Percentiles rank a stretch among this genome's conserved stretches.
Conservation (phyloP, 345 rosid genomes). For the Cardiospermum halicacabum region DNA sequence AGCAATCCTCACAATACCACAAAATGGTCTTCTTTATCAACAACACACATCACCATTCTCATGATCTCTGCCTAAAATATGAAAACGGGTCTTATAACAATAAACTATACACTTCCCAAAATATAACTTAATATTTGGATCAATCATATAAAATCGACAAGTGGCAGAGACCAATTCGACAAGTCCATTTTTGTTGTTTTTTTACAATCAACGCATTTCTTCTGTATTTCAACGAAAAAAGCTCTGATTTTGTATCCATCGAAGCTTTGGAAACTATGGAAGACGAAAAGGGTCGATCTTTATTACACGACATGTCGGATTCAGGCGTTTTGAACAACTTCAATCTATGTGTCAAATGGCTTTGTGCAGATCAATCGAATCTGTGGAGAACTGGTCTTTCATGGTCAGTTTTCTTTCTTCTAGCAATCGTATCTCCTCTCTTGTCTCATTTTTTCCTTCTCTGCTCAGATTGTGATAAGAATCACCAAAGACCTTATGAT, state of each 20-base stretch:
- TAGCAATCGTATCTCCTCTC: slow-evolving; percentile 54
- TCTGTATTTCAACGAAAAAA: too few relatives aligned
- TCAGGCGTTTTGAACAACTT: slow-evolving; percentile 32
- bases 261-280: slow-evolving; percentile 32
- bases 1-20: not conserved
- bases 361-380: slow-evolving; percentile 58
- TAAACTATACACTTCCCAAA: too few relatives aligned
- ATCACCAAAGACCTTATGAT: slow-evolving; percentile 77
- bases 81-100: too few relatives aligned
- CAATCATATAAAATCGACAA: not conserved
- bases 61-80: not conserved
- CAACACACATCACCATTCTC: not conserved
- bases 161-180: not conserved
- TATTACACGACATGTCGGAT: not conserved
- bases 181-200: not conserved
- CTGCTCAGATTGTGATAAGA: slow-evolving; percentile 58
- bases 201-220: too few relatives aligned
- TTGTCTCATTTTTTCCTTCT: slow-evolving; percentile 63
- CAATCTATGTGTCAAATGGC: slow-evolving; percentile 40
- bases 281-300: slow-evolving; percentile 24
- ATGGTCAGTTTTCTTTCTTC: slow-evolving; percentile 66
- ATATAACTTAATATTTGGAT: not conserved
- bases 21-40: not conserved
- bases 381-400: slow-evolving; percentile 47
- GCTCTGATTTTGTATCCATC: slow-evolving; percentile 10